Percentiles rank a stretch among this genome's conserved stretches.
Evolutionary conservation across 768 basidiomycete species (phyloP).

Genomic region (Lyophyllum atratum): DNA sequence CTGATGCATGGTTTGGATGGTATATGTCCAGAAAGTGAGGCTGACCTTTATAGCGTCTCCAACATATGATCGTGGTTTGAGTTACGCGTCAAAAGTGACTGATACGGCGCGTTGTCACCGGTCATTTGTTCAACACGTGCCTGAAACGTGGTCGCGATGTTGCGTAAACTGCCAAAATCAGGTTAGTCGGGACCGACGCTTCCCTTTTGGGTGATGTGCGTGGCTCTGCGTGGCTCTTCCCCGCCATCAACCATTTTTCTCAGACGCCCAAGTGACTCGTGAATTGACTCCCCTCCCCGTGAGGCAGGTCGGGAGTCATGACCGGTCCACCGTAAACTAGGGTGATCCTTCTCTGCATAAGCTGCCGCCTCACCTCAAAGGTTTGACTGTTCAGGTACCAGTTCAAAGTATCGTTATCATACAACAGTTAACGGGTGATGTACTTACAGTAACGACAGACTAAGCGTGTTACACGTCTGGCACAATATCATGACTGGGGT

Average conservation of each 20-base stretch:
- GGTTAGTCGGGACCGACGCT: background rate
- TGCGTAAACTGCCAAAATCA: background rate
- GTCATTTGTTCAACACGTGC: background rate
- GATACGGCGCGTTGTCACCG: background rate
- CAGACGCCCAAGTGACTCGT: too few species aligned
- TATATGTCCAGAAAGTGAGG: background rate
- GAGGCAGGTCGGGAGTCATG: background rate
- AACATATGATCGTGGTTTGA: too few species aligned
- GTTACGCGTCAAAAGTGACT: too few species aligned
- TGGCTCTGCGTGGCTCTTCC: too few species aligned
- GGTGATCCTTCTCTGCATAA: background rate
- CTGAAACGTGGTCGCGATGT: background rate
- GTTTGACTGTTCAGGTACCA: background rate
- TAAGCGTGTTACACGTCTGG: too few species aligned
- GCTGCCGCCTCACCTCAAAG: background rate
- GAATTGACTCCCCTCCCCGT: background rate
- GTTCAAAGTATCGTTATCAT: too few species aligned
- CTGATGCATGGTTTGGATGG: conserved; percentile 18
- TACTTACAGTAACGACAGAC: too few species aligned
- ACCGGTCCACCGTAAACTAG: background rate
- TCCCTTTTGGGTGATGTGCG: background rate
- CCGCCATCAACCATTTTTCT: too few species aligned
- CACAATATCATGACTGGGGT: too few species aligned
- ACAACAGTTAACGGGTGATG: too few species aligned
- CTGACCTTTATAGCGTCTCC: background rate